These are phyloP conservation scores for Clitopilus hobsonii DNA, from an alignment of 768 basidiomycete species.

Conservation along the genomic window DNA sequence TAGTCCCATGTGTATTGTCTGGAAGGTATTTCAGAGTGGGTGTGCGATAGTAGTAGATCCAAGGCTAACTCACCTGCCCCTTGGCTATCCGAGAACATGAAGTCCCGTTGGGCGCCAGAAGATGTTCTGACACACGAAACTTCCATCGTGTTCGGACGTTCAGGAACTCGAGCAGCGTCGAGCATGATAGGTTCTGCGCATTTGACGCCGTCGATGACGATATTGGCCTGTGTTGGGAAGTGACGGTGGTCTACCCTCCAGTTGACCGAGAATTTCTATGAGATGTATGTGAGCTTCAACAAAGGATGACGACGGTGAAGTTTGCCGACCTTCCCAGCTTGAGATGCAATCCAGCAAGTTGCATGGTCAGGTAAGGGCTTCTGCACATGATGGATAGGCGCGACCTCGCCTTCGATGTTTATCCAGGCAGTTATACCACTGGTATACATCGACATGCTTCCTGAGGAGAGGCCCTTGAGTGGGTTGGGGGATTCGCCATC, in stretches of 20 bases:
- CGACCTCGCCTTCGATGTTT: too few species aligned
- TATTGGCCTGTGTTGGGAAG: not conserved
- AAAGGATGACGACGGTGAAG: not conserved
- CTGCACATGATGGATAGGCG: too few species aligned
- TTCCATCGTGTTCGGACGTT: not conserved
- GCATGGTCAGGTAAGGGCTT: not conserved
- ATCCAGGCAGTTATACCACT: too few species aligned
- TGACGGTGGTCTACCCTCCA: not conserved
- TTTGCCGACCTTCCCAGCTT: not conserved
- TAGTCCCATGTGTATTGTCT: not conserved
- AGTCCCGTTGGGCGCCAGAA: not conserved
- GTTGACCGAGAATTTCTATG: too few species aligned
- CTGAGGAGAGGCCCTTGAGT: too few species aligned
- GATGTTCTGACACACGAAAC: not conserved
- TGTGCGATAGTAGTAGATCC: too few species aligned
- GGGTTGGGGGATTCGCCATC: too few species aligned
- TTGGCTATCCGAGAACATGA: not conserved
- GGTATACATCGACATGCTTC: too few species aligned
- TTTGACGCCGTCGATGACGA: not conserved
- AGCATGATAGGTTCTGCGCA: not conserved
- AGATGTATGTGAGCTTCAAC: not conserved
- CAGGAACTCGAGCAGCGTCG: not conserved
- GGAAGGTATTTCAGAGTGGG: too few species aligned
- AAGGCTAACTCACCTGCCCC: too few species aligned
- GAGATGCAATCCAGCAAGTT: not conserved